Base-by-base conservation (phyloP, 306 rosid species). In the Acacia confusa region DNA sequence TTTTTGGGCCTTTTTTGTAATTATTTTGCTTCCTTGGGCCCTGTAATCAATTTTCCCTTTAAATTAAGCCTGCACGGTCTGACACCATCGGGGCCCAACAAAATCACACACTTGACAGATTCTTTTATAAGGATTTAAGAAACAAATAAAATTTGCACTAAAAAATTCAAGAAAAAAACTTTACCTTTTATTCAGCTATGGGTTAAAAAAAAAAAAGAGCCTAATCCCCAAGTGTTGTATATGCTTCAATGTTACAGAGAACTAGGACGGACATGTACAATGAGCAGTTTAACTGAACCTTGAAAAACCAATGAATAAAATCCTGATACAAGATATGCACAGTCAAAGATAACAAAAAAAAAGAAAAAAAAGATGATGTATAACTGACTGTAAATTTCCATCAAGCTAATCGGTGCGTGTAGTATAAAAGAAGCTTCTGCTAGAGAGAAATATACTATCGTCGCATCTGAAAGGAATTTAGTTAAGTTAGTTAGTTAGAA, bases 251-350 rank as follows among this genome's bases (percentile, higher is more conserved):
- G 70, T 73, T 17, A 77, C 38, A 28, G 7, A 27, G 2, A 61
- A 61, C 38, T 25, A 5, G 17, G 38, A 61, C 20, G 9, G 68
- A 28, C n/a, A 63, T 63, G 69, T 63, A 63, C 61, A 72, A 43
- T 57, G 82, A 55, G 60, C 86, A 82, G 83, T 58, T 65, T 82
- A 77, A 52, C 74, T 58, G 11, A 15, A 85, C 76, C 82, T 80
- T 86, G 79, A 47, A 74, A 12, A 82, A 66, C 57, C 70, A 38
- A 85, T 75, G 85, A 83, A 84, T 72, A 72, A 78, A 84, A 63
- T 82, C 78, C 76, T 52, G 74, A 65, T 73, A 16, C 57, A 75
- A 1, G 76, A 81, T 78, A 52, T 82, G 79, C 52, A 65, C 86
- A 75, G 81, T 79, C 57, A 74, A 24, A 60, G 15, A 60, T 60